A percentile compares a stretch with the other conserved stretches of the same genome.
phyloP scores from a whole-genome alignment of 1,139 yeast genomes.

The Zygotorulaspora mrakii region DNA sequence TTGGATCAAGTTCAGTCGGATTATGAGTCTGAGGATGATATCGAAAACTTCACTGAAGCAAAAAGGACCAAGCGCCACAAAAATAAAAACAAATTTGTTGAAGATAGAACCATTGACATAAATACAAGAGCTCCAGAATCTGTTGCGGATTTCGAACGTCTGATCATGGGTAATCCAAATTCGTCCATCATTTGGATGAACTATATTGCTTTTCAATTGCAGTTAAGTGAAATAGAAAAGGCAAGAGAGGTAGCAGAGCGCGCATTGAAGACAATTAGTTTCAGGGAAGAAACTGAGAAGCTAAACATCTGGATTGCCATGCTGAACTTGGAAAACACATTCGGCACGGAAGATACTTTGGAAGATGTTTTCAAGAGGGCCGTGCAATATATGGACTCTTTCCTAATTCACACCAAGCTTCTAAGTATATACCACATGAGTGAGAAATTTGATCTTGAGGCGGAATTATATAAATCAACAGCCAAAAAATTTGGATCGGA shows the following conservation, averaged over 20 bases:
- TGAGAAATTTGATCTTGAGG: conserved; percentile 68
- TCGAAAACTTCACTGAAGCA: conserved; percentile 48
- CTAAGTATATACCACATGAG: conserved; percentile 71
- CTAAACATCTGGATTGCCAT: conserved; percentile 94
- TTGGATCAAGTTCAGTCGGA: conserved; percentile 73
- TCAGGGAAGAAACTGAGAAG: conserved; percentile 90
- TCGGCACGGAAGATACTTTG: conserved; percentile 80
- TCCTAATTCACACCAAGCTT: conserved; percentile 73
- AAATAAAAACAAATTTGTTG: conserved; percentile 49
- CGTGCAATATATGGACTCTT: conserved; percentile 87
- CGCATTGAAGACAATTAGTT: conserved; percentile 84
- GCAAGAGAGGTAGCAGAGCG: conserved; percentile 92
- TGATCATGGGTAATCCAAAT: conserved; percentile 86
- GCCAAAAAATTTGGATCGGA: conserved; percentile 77
- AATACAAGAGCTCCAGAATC: conserved; percentile 88
- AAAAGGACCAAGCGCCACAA: conserved; percentile 43
- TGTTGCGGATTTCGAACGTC: conserved; percentile 83
- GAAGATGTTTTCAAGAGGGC: conserved; percentile 79
- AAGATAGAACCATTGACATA: conserved; percentile 82
- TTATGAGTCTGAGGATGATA: conserved; percentile 49
- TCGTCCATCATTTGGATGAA: conserved; percentile 96
- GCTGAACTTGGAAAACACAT: conserved; percentile 87
- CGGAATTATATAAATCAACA: conserved; percentile 58
- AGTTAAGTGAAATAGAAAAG: conserved; percentile 86
- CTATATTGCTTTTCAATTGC: conserved; percentile 96